Base-by-base conservation (phyloP, 495 filamentous ascomycete genomes). In the Aspergillus sclerotioniger region DNA sequence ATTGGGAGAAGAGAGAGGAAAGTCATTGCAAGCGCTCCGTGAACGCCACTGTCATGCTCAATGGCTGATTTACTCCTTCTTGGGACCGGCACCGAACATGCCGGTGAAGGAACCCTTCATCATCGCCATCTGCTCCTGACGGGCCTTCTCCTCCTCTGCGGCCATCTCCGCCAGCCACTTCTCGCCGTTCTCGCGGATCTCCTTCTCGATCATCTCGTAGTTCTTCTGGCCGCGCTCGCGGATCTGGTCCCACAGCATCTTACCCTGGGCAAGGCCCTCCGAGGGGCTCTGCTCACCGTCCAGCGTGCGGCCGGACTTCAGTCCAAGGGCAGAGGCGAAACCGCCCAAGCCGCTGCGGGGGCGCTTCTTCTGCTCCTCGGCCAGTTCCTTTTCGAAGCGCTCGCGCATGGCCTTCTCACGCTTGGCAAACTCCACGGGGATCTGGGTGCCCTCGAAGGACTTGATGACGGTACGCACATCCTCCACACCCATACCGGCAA, bases 141-240 rank as follows among this genome's bases (percentile, higher is more conserved):
- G 86, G 56, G 83, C 79, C 80, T 89, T 92, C 81, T 96, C 91
- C 72, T 90, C 86, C 59, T 88, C 82, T 39, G 84, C 85, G 41
- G 86, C 88, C 80, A 96, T 92, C 73, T 97, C 92, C 78, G 88
- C 89, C 64, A 98, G 77, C 91, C 92, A 95, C 73, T 91, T 90
- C 76, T 91, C 90, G 39, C 90, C 94, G 69, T 98, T 93, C 72
- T 92, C 88, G 43, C 86, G 80, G 67, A 98, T 94, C 75, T 96
- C 85, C 66, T 82, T 84, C 73, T 98, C 94, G 58, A 96, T 82
- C 67, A 84, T 69, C 76, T 96, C 83, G 74, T 98, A 98, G 69
- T 90, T 86, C 75, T 87, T 87, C 74, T 91, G 89, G 21, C 95
- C 93, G 37, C 90, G 80, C 76, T 98, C 95, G 35, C 95, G 85